Percentiles rank a stretch among this genome's conserved stretches.
Conservation (phyloP, 371 early-diverging fungal species). For the Sporodiniella umbellata region DNA sequence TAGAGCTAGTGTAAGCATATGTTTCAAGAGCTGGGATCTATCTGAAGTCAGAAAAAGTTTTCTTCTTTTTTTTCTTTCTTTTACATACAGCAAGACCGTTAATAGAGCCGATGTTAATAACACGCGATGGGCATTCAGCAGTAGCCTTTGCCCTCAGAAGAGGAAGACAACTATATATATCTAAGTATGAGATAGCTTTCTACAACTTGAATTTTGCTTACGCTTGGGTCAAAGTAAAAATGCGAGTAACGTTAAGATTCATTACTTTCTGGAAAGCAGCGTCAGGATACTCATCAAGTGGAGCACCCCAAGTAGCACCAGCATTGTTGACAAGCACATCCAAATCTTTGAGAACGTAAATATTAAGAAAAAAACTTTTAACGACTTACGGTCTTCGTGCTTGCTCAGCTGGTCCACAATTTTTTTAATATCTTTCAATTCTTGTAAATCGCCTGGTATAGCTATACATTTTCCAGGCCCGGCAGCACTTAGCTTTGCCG, state of each 20-base stretch:
- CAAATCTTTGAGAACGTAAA: conserved; percentile 42
- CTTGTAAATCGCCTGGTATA: conserved; percentile 77
- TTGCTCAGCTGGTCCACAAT: conserved; percentile 59
- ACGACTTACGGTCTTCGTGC: conserved; percentile 53
- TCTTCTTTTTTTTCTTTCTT: neutral
- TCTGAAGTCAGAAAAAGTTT: neutral
- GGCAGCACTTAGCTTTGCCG: conserved; percentile 51
- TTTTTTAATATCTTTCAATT: conserved; percentile 53
- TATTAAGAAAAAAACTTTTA: neutral
- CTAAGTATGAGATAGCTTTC: neutral
- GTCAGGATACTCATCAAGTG: conserved; percentile 65
- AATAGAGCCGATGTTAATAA: conserved; percentile 74
- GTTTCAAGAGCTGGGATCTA: conserved; percentile 58
- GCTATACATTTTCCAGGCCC: conserved; percentile 76
- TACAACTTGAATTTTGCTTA: conserved; percentile 25
- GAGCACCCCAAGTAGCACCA: conserved; percentile 77
- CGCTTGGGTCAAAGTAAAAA: conserved; percentile 83
- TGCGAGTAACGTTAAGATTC: conserved; percentile 83
- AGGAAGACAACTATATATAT: conserved; percentile 55
- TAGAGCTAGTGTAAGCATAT: conserved; percentile 76
- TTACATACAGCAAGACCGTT: conserved; percentile 59
- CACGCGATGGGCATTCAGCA: conserved; percentile 50
- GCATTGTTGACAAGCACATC: conserved; percentile 87
- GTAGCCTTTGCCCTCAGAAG: conserved; percentile 68
- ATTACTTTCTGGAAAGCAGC: conserved; percentile 76